Conservation (phyloP, 2,329 filamentous ascomycete species). For the Sporothrix dimorphospora region DNA sequence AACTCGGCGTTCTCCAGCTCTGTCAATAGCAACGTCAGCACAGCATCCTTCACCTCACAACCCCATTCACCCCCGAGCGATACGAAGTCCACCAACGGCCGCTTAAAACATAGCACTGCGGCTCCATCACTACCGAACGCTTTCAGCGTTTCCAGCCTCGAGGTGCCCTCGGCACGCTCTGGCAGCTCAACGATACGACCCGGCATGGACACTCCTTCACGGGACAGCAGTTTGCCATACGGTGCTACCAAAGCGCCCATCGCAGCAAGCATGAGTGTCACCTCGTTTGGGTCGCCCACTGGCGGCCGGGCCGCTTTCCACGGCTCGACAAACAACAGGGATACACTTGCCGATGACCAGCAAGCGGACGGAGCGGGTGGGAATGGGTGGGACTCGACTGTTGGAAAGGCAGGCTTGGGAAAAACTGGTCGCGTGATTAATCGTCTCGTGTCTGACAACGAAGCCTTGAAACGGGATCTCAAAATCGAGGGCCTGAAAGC, state of each 20-base stretch:
- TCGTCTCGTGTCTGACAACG: slow-evolving; percentile 78
- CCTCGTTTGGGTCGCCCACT: slow-evolving; percentile 3
- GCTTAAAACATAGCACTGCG: slow-evolving; percentile 42
- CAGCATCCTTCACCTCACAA: slow-evolving; percentile 47
- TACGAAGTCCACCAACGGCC: slow-evolving; percentile 42
- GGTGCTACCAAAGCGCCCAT: slow-evolving; percentile 8
- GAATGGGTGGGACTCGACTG: slow-evolving; percentile 62
- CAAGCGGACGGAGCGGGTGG: slow-evolving; percentile 43
- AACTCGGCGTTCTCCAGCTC: slow-evolving; percentile 61
- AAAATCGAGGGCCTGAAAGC: slow-evolving; percentile 66
- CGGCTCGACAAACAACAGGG: not conserved
- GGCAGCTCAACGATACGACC: slow-evolving; percentile 20
- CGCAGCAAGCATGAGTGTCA: slow-evolving; percentile 7
- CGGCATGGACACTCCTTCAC: slow-evolving; percentile 37
- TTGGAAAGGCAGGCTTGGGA: slow-evolving; percentile 70
- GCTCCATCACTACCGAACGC: slow-evolving; percentile 3
- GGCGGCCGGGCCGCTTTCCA: not conserved
- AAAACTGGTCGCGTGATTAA: slow-evolving; percentile 82
- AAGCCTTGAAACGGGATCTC: slow-evolving; percentile 73
- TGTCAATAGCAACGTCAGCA: slow-evolving; percentile 57
- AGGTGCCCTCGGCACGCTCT: slow-evolving; percentile 7
- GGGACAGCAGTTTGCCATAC: slow-evolving; percentile 35
- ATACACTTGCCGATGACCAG: slow-evolving; percentile 28
- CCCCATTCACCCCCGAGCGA: slow-evolving; percentile 37
- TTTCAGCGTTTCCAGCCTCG: slow-evolving; percentile 8